These are phyloP conservation scores for Phoenix dactylifera DNA, from an alignment of 176 grass and related monocot species.

Conservation along the genomic window DNA sequence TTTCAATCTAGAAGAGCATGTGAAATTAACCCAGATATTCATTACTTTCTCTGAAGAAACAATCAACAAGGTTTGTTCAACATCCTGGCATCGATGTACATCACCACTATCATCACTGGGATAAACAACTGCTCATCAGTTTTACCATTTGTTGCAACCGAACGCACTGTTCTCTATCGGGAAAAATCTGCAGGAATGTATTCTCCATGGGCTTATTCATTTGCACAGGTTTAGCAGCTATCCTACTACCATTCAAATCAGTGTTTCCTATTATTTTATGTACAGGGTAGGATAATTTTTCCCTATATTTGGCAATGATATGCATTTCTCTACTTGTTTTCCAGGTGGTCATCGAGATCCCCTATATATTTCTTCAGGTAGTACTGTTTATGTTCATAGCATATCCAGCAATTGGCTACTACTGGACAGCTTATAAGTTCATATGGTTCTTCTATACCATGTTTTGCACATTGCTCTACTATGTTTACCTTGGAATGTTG, in stretches of 20 bases:
- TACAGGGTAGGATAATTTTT: background rate
- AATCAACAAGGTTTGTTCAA: conserved; percentile 71
- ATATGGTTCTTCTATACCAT: conserved; percentile 59
- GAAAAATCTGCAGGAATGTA: conserved; percentile 90
- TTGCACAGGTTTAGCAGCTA: conserved; percentile 37
- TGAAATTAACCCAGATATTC: background rate
- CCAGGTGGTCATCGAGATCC: conserved; percentile 59
- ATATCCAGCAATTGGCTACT: conserved; percentile 63
- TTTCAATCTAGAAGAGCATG: too few species aligned
- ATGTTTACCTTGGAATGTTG: conserved; percentile 68
- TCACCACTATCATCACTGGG: conserved; percentile 33
- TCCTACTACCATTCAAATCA: background rate
- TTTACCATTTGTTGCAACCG: conserved; percentile 47
- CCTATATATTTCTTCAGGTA: conserved; percentile 39
- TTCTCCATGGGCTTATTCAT: conserved; percentile 72
- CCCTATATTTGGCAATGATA: conserved; percentile 4
- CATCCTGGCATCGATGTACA: conserved; percentile 58
- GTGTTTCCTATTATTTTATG: background rate
- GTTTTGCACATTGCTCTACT: conserved; percentile 56
- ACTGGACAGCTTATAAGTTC: conserved; percentile 48
- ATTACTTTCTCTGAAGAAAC: conserved; percentile 26
- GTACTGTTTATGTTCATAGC: conserved; percentile 43
- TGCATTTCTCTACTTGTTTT: conserved; percentile 2
- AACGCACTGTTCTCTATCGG: conserved; percentile 52
- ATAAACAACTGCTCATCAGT: conserved; percentile 46